Evolutionary conservation across 192 early-diverging fungal genomes (phyloP).

Genomic region (Mortierella alpina): DNA sequence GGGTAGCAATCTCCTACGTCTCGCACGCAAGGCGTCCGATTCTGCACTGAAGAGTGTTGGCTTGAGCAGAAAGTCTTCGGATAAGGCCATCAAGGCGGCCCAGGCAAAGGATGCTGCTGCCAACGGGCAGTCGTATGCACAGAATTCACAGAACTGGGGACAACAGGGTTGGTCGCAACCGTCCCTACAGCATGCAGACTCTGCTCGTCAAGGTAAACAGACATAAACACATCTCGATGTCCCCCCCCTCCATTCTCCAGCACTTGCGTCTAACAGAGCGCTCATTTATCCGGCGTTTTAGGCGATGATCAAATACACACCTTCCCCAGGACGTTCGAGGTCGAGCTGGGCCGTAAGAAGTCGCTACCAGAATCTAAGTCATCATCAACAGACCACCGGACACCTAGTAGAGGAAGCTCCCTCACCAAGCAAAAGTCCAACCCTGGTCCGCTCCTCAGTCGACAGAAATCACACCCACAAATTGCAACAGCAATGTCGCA

Average conservation of each 20-base stretch:
- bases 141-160: slow-evolving; percentile 9
- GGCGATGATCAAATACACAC: not conserved
- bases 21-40: slow-evolving; percentile 47
- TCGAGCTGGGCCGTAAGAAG: slow-evolving; percentile 28
- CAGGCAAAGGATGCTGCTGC: not conserved
- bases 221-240: too few species aligned
- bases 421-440: slow-evolving; percentile 32
- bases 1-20: slow-evolving; percentile 24
- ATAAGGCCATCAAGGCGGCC: slow-evolving; percentile 5
- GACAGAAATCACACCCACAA: slow-evolving; percentile 18
- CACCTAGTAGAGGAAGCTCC: slow-evolving; percentile 25
- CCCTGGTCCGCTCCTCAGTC: slow-evolving; percentile 23
- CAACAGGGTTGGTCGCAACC: not conserved
- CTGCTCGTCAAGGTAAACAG: too few species aligned
- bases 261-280: not conserved
- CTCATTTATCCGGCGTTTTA: too few species aligned
- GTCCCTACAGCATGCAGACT: not conserved
- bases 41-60: slow-evolving; percentile 33
- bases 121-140: not conserved
- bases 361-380: slow-evolving; percentile 32
- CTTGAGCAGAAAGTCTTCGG: slow-evolving; percentile 26
- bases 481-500: slow-evolving; percentile 20
- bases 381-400: slow-evolving; percentile 2
- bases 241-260: too few species aligned
- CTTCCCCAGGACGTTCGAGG: slow-evolving; percentile 4